These are phyloP conservation scores for Tolypocladium endophyticum DNA, from an alignment of 2,329 filamentous ascomycete species.

Conservation along the genomic window DNA sequence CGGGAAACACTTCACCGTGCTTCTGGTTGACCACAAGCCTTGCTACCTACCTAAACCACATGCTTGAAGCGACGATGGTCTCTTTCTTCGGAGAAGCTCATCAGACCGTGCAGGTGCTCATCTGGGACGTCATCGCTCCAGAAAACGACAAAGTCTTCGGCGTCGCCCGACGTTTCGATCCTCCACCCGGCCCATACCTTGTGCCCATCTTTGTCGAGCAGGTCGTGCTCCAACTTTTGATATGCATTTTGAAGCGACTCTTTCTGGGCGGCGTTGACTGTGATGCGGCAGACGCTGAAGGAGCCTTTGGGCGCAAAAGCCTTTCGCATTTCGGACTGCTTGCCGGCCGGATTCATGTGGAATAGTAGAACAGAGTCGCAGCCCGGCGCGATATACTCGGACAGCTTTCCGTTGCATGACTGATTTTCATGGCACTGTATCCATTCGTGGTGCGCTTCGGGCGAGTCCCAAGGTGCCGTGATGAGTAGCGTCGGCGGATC, in stretches of 20 bases:
- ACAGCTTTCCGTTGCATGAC: slow-evolving; percentile 20
- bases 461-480: slow-evolving; percentile 33
- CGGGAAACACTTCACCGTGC: neutral
- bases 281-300: slow-evolving; percentile 26
- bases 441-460: slow-evolving; percentile 31
- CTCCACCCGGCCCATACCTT: slow-evolving; percentile 29
- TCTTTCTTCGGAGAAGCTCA: slow-evolving; percentile 9
- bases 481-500: slow-evolving; percentile 28
- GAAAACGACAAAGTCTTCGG: slow-evolving; percentile 29
- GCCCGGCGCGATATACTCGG: slow-evolving; percentile 20
- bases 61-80: slow-evolving; percentile 13
- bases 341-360: slow-evolving; percentile 26
- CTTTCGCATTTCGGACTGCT: slow-evolving; percentile 10
- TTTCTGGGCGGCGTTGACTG: slow-evolving; percentile 18
- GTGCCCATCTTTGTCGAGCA: slow-evolving; percentile 18
- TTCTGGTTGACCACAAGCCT: neutral
- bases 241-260: slow-evolving; percentile 23
- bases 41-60: slow-evolving; percentile 8
- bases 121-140: slow-evolving; percentile 25
- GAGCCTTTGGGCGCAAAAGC: slow-evolving; percentile 12
- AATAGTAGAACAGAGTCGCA: slow-evolving; percentile 24
- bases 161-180: slow-evolving; percentile 24
- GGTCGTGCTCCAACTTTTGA: slow-evolving; percentile 17
- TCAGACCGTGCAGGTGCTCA: slow-evolving; percentile 17
- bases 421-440: slow-evolving; percentile 30